Conservation (phyloP, 768 basidiomycete genomes). For the Porphyrellus cyaneotinctus region DNA sequence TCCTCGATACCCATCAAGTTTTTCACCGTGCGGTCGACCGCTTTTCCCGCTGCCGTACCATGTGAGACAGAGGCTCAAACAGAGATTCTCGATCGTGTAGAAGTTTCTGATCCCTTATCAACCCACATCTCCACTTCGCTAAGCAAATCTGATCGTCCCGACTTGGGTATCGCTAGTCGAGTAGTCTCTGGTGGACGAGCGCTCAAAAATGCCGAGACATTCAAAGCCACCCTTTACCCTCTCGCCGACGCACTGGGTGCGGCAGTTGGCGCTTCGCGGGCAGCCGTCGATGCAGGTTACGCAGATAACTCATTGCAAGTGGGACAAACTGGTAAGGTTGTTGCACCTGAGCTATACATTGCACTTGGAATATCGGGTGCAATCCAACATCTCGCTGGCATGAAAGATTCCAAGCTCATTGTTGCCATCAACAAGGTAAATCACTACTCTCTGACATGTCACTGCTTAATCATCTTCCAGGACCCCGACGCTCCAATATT, state of each 20-base stretch:
- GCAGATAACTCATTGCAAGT: constrained; percentile 97
- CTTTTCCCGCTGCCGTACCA: constrained; percentile 65
- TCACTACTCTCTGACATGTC: background rate
- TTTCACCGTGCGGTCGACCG: constrained; percentile 91
- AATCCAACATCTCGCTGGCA: constrained; percentile 97
- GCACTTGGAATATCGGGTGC: constrained; percentile 97
- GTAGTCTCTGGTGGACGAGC: constrained; percentile 96
- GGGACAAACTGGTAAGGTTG: constrained; percentile 99
- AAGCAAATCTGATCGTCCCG: constrained; percentile 88
- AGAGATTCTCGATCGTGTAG: constrained; percentile 59
- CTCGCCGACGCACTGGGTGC: constrained; percentile 92
- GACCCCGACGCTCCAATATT: constrained; percentile 98
- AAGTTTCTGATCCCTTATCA: constrained; percentile 48
- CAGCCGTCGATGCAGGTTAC: constrained; percentile 97
- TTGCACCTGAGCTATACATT: constrained; percentile 94
- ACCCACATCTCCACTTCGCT: constrained; percentile 71
- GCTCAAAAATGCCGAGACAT: constrained; percentile 92
- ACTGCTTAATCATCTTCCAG: constrained; percentile 38
- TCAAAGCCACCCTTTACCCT: constrained; percentile 79
- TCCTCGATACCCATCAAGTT: constrained; percentile 82
- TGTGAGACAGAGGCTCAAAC: constrained; percentile 54
- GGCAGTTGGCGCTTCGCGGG: constrained; percentile 96
- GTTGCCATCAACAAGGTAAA: constrained; percentile 94
- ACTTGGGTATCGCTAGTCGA: constrained; percentile 79
- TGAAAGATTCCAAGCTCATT: constrained; percentile 99